phyloP scores from a whole-genome alignment of 768 basidiomycete genomes.

The Rhodotorula paludigena region DNA sequence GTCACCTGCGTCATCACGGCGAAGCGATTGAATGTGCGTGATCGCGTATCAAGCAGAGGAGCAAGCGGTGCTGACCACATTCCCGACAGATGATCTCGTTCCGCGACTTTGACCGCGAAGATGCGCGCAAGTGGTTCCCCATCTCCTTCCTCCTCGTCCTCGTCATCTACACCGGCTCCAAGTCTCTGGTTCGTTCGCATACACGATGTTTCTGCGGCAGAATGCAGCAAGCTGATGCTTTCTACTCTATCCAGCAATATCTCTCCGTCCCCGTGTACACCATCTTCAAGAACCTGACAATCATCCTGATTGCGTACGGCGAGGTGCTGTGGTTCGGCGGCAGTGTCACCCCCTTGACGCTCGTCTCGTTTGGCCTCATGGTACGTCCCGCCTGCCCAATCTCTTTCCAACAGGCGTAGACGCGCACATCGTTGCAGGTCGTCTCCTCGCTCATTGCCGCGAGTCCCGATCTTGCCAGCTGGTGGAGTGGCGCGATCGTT shows the following conservation, averaged over 20 bases:
- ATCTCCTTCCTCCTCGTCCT: slow-evolving; percentile 84
- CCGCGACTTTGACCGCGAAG: slow-evolving; percentile 70
- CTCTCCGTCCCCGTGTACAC: slow-evolving; percentile 89
- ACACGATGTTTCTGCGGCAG: background rate
- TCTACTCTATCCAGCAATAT: slow-evolving; percentile 68
- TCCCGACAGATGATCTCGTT: slow-evolving; percentile 62
- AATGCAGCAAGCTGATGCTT: too few relatives aligned
- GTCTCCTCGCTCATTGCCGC: slow-evolving; percentile 93
- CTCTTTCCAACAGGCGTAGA: slow-evolving; percentile 42
- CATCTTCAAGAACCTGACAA: slow-evolving; percentile 99
- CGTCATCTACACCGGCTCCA: slow-evolving; percentile 97
- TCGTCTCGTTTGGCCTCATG: slow-evolving; percentile 88
- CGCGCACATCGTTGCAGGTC: slow-evolving; percentile 54
- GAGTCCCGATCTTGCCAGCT: slow-evolving; percentile 74
- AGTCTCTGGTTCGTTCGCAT: slow-evolving; percentile 70
- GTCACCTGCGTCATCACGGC: slow-evolving; percentile 65
- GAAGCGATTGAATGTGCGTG: slow-evolving; percentile 61
- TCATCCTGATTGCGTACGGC: slow-evolving; percentile 96
- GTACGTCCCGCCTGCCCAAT: slow-evolving; percentile 78
- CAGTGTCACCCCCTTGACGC: slow-evolving; percentile 74
- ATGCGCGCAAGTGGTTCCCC: slow-evolving; percentile 90
- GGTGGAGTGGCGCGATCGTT: slow-evolving; percentile 41
- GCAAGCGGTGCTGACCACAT: slow-evolving; percentile 3
- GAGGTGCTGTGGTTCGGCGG: slow-evolving; percentile 97
- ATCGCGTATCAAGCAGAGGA: background rate